Conservation (phyloP, 768 basidiomycete genomes). For the Trametes elegans region DNA sequence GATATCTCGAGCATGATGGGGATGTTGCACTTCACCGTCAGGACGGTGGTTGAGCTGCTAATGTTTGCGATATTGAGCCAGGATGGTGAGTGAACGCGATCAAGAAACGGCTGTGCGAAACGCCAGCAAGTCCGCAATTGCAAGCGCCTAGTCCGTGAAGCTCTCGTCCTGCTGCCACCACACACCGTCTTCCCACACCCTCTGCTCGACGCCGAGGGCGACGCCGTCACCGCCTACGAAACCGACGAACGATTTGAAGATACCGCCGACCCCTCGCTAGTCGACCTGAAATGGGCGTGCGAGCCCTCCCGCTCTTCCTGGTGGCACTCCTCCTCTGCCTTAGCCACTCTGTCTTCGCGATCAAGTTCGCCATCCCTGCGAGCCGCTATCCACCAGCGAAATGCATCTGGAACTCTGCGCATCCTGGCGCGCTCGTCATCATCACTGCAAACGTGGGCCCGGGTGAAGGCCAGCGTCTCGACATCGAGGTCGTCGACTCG, state of each 20-base stretch:
- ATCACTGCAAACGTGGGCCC: constrained; percentile 92
- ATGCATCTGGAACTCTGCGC: constrained; percentile 95
- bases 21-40: too few relatives aligned
- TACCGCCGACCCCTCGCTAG: neutral
- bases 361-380: constrained; percentile 83
- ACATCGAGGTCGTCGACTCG: constrained; percentile 93
- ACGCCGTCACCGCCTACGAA: neutral
- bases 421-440: constrained; percentile 85
- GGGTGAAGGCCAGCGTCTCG: constrained; percentile 75
- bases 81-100: neutral
- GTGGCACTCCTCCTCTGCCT: constrained; percentile 31
- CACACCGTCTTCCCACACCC: neutral
- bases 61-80: neutral
- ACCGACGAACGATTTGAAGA: neutral
- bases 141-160: neutral
- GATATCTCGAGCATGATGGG: too few relatives aligned
- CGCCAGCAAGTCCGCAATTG: neutral
- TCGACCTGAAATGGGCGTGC: neutral
- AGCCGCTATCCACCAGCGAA: constrained; percentile 71
- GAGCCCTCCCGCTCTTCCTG: constrained; percentile 24
- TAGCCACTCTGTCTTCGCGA: constrained; percentile 44
- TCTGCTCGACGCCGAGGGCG: constrained; percentile 1
- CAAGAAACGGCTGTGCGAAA: neutral
- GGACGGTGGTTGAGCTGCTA: too few relatives aligned
- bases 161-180: neutral